Percentiles rank a stretch among this genome's conserved stretches.
Evolutionary conservation across 129 eudicot species (phyloP).

Genomic region (carrot (Daucus carota)): DNA sequence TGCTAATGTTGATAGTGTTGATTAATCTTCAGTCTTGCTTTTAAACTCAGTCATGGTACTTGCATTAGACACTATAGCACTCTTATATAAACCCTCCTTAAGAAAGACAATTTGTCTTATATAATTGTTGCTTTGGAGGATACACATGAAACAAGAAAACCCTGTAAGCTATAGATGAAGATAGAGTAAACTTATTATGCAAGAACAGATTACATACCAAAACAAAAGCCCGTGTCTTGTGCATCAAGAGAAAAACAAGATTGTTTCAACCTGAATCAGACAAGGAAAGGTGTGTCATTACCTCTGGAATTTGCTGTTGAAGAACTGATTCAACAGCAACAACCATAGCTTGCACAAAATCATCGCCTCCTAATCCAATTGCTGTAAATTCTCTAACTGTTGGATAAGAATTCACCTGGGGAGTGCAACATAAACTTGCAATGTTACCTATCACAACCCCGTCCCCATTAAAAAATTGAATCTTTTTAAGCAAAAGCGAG

Average conservation of each 20-base stretch:
- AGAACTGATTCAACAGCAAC: slow-evolving; percentile 80
- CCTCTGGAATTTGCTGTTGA: slow-evolving; percentile 61
- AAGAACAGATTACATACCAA: background rate
- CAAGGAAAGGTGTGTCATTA: slow-evolving; percentile 13
- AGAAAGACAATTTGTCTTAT: background rate
- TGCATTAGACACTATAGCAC: background rate
- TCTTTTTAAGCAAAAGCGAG: background rate
- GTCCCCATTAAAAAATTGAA: background rate
- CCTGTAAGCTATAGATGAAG: background rate
- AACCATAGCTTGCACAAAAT: slow-evolving; percentile 84
- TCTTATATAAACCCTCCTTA: background rate
- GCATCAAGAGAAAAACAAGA: slow-evolving; percentile 8
- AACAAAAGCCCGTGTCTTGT: background rate
- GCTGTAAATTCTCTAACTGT: slow-evolving; percentile 82
- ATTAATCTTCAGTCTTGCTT: background rate
- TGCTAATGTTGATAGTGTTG: background rate
- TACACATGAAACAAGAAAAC: background rate
- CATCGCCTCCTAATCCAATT: slow-evolving; percentile 88
- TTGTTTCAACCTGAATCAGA: background rate
- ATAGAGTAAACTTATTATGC: background rate
- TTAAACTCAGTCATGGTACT: background rate
- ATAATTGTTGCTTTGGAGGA: background rate
- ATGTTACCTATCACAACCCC: background rate
- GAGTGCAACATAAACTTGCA: slow-evolving; percentile 7
- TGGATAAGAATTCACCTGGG: slow-evolving; percentile 72